Base-by-base conservation (phyloP, 2,329 filamentous ascomycete genomes). In the Geosmithia morbida region DNA sequence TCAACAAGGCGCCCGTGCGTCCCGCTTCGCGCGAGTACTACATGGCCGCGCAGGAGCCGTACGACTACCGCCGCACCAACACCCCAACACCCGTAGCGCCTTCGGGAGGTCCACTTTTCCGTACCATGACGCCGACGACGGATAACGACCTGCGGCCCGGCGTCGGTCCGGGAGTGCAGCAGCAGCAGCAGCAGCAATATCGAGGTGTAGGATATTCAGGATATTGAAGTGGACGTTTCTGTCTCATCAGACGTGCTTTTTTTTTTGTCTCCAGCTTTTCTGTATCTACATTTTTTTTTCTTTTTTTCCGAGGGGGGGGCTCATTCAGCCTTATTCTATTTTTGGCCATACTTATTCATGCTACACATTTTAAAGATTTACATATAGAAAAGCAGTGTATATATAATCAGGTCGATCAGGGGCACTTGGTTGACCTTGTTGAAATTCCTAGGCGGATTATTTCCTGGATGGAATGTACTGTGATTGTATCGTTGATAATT, bases 111-210 rank as follows among this genome's bases (percentile, higher is more conserved):
- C 58, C 55, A 16, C 45, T 51, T 40, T 64, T 61, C 51, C 61
- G 68, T 22, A 58, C 66, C 3, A 52, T 71, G 19, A 69, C 67
- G 20, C 64, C 62, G 10, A 56, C 53, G 49, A 55, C 54, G 4
- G 55, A 58, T 6, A 58, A 63, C 50, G 46, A 47, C 16, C n/a
- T 19, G 41, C 26, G 16, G 26, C 22, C 46, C 11, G 22, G 26
- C 2, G 20, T 43, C 18, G 37, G 33, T 16, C 19, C n/a, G 17
- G 39, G 46, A 20, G 16, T 26, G 7, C 43, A 26, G 18, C 37
- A 40, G 37, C 4, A 5, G 37, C 37, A 40, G 40, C 40, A 8
- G 16, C 41, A 22, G 11, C 17, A 2, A 11, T 43, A 43, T 16
- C 41, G 33, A 16, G 14, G 33, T 37, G 33, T 13, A 37, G 33